A percentile compares a stretch with the other conserved stretches of the same genome.
phyloP scores from a whole-genome alignment of 129 eudicot genomes.

The Helianthus annuus region HanXRQr2.0-SUNRISE NC_035449.2:675705-676204 shows the following conservation, averaged over 20 bases:
- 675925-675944: neutral
- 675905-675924: constrained; percentile 3
- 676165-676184: constrained; percentile 92
- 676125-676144: constrained; percentile 42
- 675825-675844: neutral
- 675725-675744: neutral
- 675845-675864: neutral
- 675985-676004: too few relatives aligned
- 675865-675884: constrained; percentile 11
- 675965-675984: neutral
- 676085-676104: constrained; percentile 8
- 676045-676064: neutral
- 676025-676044: constrained; percentile 2
- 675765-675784: constrained; percentile 98
- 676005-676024: neutral
- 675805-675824: constrained; percentile 81
- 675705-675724: neutral
- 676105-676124: neutral
- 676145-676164: constrained; percentile 99
- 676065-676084: neutral
- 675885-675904: neutral
- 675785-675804: constrained; percentile 99
- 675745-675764: constrained; percentile 90
- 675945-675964: neutral
- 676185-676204: constrained; percentile 86